phyloP scores from a whole-genome alignment of 108 stramenopile species.

The Schizochytrium sp. region DNA sequence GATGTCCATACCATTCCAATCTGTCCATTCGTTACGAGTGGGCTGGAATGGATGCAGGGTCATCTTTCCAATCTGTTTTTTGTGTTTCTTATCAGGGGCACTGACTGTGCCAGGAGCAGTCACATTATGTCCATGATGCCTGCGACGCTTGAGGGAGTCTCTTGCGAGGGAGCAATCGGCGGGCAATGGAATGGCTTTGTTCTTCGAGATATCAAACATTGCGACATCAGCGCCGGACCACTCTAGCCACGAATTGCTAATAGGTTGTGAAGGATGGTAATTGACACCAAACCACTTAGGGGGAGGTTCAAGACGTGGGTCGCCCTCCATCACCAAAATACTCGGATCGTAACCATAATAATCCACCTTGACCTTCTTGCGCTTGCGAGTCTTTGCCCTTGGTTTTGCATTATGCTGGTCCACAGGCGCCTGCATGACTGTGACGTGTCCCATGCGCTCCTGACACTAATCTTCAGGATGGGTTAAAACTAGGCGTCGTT shows the following conservation, averaged over 20 bases:
- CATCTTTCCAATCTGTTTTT: slow-evolving; percentile 41
- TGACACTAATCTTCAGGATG: too few species aligned
- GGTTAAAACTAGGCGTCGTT: too few species aligned
- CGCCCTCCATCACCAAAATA: slow-evolving; percentile 56
- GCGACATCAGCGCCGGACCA: slow-evolving; percentile 56
- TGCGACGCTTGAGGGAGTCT: slow-evolving; percentile 7
- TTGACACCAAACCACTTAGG: slow-evolving; percentile 52
- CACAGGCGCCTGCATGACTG: too few species aligned
- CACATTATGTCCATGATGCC: neutral
- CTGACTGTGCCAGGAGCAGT: neutral
- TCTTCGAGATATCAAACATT: slow-evolving; percentile 34
- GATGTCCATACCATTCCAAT: slow-evolving; percentile 34
- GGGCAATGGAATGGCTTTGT: neutral
- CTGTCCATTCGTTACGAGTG: slow-evolving; percentile 56
- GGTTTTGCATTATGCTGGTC: too few species aligned
- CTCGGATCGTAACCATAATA: slow-evolving; percentile 59
- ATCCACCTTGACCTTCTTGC: slow-evolving; percentile 58
- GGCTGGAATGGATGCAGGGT: slow-evolving; percentile 58
- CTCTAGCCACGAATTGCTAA: slow-evolving; percentile 49
- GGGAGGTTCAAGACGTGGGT: slow-evolving; percentile 46
- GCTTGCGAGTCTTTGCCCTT: neutral
- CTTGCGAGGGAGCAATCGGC: neutral
- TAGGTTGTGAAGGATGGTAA: slow-evolving; percentile 57
- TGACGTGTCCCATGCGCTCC: too few species aligned
- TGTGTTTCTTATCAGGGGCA: neutral